Evolutionary conservation across 169 alveolate species (phyloP), one percentile per base, ranked within the genome.

Genomic region (Cyclospora cayetanensis): DNA sequence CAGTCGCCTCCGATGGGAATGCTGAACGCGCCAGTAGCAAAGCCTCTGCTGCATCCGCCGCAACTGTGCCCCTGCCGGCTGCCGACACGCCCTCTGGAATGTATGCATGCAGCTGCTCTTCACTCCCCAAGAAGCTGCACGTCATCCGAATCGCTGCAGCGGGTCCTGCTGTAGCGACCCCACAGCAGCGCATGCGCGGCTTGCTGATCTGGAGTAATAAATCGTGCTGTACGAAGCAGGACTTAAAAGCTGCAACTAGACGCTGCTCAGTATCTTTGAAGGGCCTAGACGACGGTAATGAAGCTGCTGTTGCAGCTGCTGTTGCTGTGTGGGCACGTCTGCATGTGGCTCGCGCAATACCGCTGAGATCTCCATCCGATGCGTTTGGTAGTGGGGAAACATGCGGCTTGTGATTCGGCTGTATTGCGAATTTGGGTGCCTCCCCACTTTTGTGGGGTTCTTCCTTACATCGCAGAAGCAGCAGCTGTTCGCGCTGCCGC

Each of bases 321-420:
- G 84, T 60, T 72, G 84, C 84, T 39, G 84, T 60, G 22, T 60
- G 84, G 22, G 84, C 84, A 60, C 84, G 84, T 15, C 63, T n/a
- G 39, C 29, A 20, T 9, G 63, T 42, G 4, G 4, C 35, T 25
- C 50, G 63, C n/a, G 84, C 84, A 72, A 42, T 39, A 42, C 60
- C 37, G 50, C 84, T 34, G 84, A 72, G 0, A 60, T 1, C 20
- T n/a, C n/a, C n/a, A n/a, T n/a, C n/a, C n/a, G n/a, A n/a, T n/a
- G n/a, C n/a, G n/a, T n/a, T n/a, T n/a, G n/a, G n/a, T n/a, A n/a
- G n/a, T n/a, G n/a, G n/a, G n/a, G n/a, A n/a, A n/a, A n/a, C n/a
- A n/a, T n/a, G n/a, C n/a, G n/a, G n/a, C n/a, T n/a, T n/a, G n/a
- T n/a, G n/a, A n/a, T n/a, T n/a, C n/a, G n/a, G n/a, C n/a, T n/a